A percentile compares a stretch with the other conserved stretches of the same genome.
These are phyloP conservation scores for Lactarius psammicola DNA, from an alignment of 768 basidiomycete genomes.

Conservation along the genomic window DNA sequence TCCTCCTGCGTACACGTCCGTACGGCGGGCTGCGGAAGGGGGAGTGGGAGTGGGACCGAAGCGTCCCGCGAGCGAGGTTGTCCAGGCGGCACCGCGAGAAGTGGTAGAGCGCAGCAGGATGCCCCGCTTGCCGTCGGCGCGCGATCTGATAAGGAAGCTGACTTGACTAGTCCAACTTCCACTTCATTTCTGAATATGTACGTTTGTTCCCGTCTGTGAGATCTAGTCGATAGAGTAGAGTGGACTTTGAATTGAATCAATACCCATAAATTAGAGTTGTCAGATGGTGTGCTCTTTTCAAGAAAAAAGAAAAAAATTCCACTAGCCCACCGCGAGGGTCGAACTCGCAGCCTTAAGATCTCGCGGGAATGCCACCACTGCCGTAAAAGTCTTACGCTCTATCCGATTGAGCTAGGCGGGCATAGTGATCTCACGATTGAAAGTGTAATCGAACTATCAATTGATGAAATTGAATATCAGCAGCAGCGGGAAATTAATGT, in stretches of 20 bases:
- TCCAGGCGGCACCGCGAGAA: conserved; percentile 4
- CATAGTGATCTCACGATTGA: conserved; percentile 12
- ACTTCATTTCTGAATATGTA: background rate
- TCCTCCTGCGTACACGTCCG: conserved; percentile 11
- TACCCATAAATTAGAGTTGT: background rate
- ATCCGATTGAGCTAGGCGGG: conserved; percentile 62
- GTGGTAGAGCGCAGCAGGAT: conserved; percentile 22
- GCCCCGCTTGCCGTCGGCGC: conserved; percentile 24
- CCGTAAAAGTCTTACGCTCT: conserved; percentile 57
- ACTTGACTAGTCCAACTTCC: conserved; percentile 3
- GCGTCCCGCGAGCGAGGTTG: conserved; percentile 20
- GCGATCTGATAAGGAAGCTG: conserved; percentile 19
- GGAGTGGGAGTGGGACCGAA: background rate
- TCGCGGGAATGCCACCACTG: conserved; percentile 25
- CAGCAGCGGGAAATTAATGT: too few relatives aligned
- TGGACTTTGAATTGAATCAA: background rate
- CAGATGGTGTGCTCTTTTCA: too few relatives aligned
- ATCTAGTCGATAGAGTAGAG: background rate
- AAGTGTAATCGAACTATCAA: background rate
- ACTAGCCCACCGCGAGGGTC: conserved; percentile 61
- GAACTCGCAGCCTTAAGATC: conserved; percentile 63
- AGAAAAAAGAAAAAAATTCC: background rate
- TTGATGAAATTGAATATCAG: background rate
- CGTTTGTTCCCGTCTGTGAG: background rate
- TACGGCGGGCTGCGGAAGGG: background rate